Conservation (phyloP, 352 stramenopile genomes). For the Pythium periplocum region DNA sequence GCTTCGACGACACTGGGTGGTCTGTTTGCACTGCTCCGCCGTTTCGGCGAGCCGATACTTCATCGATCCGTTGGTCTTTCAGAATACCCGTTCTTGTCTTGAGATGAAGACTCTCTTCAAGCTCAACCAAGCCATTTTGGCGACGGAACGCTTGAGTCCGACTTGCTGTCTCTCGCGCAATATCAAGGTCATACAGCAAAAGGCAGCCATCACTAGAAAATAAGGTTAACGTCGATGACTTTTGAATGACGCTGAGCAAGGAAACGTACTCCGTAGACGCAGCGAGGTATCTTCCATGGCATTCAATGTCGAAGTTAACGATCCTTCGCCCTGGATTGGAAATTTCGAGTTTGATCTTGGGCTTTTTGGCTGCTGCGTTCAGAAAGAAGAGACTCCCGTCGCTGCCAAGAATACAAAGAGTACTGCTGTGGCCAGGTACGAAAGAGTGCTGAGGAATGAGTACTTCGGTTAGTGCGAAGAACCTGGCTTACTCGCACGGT, state of each 20-base stretch:
- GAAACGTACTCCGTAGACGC: conserved; percentile 49
- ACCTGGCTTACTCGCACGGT: background rate
- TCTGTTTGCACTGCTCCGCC: conserved; percentile 1
- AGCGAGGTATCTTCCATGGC: conserved; percentile 61
- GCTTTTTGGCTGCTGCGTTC: conserved; percentile 54
- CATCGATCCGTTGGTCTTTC: background rate
- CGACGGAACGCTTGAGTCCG: conserved; percentile 27
- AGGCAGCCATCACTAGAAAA: conserved; percentile 61
- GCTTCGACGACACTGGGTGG: conserved; percentile 51
- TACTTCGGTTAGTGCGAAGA: conserved; percentile 1
- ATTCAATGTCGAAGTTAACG: conserved; percentile 63
- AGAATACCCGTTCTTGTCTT: conserved; percentile 33
- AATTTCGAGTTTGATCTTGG: conserved; percentile 75
- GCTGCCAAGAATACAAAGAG: conserved; percentile 62
- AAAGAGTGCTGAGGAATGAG: conserved; percentile 48
- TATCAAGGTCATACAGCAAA: conserved; percentile 79
- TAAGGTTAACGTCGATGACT: conserved; percentile 3
- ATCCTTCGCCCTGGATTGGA: conserved; percentile 45
- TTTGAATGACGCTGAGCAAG: background rate
- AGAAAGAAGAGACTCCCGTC: conserved; percentile 72
- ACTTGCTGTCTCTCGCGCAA: conserved; percentile 52
- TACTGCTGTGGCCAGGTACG: conserved; percentile 45
- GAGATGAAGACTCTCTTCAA: conserved; percentile 35
- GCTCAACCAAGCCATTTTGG: conserved; percentile 36
- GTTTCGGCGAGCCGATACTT: background rate